These are phyloP conservation scores for Rhizophora mangle DNA, from an alignment of 345 rosid genomes.

Conservation along the genomic window DNA sequence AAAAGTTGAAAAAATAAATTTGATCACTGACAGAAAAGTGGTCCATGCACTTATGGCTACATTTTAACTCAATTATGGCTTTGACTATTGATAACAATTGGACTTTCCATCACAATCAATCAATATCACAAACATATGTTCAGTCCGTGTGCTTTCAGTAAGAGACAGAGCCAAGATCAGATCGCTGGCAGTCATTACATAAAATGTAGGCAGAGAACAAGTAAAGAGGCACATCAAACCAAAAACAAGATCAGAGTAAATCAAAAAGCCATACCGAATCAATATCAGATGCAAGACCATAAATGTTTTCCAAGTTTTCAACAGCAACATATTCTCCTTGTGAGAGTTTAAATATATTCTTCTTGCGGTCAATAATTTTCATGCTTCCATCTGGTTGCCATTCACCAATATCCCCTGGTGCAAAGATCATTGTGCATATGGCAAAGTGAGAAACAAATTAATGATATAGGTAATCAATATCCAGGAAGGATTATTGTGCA, in stretches of 20 bases:
- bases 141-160: no score
- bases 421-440: conserved; percentile 1
- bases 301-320: conserved; percentile 91
- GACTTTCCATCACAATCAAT: no score
- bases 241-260: not conserved
- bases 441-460: conserved; percentile 1
- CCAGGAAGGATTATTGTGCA: not conserved
- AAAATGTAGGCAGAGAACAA: not conserved
- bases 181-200: no score
- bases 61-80: no score
- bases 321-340: conserved; percentile 99
- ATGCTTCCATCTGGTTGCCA: conserved; percentile 97
- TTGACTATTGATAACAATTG: no score
- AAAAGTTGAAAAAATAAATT: no score
- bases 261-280: conserved; percentile 53
- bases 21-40: no score
- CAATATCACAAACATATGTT: no score
- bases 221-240: not conserved
- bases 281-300: conserved; percentile 50
- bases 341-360: conserved; percentile 92
- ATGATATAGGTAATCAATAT: not conserved
- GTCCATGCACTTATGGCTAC: no score
- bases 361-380: conserved; percentile 90
- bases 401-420: conserved; percentile 88
- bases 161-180: no score